These are phyloP conservation scores for Abortiporus biennis DNA, from an alignment of 1,284 basidiomycete genomes.

Conservation along the genomic window DNA sequence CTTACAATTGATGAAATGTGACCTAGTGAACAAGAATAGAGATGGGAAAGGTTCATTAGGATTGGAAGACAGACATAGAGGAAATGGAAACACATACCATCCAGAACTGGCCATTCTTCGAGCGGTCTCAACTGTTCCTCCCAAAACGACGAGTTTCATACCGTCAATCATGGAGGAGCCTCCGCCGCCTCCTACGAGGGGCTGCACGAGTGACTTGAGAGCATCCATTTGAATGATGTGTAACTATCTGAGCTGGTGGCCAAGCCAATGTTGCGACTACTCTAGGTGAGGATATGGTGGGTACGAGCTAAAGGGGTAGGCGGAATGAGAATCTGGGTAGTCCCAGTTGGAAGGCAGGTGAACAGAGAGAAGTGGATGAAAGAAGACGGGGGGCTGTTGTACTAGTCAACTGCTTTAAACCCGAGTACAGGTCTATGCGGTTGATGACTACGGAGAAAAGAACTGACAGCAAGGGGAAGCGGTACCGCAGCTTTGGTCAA, in stretches of 20 bases:
- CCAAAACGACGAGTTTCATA: slow-evolving; percentile 80
- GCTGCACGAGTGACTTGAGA: slow-evolving; percentile 75
- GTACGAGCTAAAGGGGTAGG: slow-evolving; percentile 12
- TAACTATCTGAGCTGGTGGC: slow-evolving; percentile 12
- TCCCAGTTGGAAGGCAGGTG: too few relatives aligned
- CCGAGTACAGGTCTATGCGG: too few relatives aligned
- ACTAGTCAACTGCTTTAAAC: too few relatives aligned
- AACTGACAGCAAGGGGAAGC: too few relatives aligned
- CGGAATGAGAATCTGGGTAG: too few relatives aligned
- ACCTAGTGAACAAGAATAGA: slow-evolving; percentile 35
- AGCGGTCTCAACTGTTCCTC: slow-evolving; percentile 80
- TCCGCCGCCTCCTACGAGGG: slow-evolving; percentile 68
- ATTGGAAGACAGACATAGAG: slow-evolving; percentile 9
- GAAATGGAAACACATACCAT: slow-evolving; percentile 39
- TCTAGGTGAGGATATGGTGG: slow-evolving; percentile 18
- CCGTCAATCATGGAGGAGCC: slow-evolving; percentile 76
- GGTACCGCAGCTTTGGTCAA: too few relatives aligned
- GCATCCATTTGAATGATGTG: slow-evolving; percentile 53
- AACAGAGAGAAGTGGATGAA: too few relatives aligned
- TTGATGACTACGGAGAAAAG: too few relatives aligned
- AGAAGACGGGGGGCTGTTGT: too few relatives aligned
- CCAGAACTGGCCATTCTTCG: slow-evolving; percentile 73
- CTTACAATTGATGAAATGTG: slow-evolving; percentile 78
- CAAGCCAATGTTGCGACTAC: slow-evolving; percentile 23
- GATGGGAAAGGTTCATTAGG: neutral